phyloP scores from a whole-genome alignment of 768 basidiomycete genomes.

The Auricularia cornea region DNA sequence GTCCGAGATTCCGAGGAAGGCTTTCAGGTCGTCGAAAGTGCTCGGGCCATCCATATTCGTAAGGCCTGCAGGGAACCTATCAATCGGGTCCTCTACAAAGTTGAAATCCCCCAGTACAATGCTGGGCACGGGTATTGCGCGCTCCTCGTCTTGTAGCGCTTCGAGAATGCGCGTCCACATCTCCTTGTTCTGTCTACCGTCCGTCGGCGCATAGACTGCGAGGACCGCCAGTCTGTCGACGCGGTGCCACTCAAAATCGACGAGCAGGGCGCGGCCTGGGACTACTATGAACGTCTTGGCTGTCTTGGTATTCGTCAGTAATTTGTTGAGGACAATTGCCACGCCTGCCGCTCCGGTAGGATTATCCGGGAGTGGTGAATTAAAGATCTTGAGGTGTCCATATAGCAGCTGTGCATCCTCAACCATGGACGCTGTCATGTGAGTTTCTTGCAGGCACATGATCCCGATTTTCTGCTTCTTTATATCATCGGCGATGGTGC shows the following conservation, averaged over 20 bases:
- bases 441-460: too few species aligned
- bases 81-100: conserved; percentile 13
- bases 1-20: background rate
- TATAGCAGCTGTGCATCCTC: too few species aligned
- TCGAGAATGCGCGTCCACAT: background rate
- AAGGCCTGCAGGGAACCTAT: conserved; percentile 7
- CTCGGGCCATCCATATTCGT: background rate
- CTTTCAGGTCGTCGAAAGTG: background rate
- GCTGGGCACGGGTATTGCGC: conserved; percentile 4
- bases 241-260: background rate
- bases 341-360: too few species aligned
- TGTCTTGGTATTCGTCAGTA: too few species aligned
- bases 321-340: too few species aligned
- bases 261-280: background rate
- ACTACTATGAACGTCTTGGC: too few species aligned
- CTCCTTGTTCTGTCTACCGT: background rate
- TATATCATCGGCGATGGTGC: too few species aligned
- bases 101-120: conserved; percentile 14
- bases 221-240: background rate
- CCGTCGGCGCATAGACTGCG: background rate
- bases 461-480: too few species aligned
- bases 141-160: background rate
- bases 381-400: too few species aligned
- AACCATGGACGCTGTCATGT: too few species aligned
- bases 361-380: too few species aligned